These are phyloP conservation scores for Candolleomyces aberdarensis DNA, from an alignment of 768 basidiomycete species.

Conservation along the genomic window DNA sequence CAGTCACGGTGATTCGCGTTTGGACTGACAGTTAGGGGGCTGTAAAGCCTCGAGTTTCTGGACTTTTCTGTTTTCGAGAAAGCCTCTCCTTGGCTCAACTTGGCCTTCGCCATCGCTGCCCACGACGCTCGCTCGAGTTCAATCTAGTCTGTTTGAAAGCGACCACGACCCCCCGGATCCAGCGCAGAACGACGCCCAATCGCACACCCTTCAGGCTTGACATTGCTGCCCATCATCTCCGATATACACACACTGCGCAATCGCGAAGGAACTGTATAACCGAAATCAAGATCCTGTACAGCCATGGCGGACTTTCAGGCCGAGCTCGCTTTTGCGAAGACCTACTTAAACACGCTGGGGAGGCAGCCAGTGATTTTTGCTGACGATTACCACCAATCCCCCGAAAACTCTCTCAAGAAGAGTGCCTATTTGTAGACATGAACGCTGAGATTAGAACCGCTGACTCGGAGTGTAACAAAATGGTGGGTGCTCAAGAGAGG, in stretches of 20 bases:
- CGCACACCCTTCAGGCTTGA: not conserved
- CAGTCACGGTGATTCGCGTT: not conserved
- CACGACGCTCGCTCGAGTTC: too few species aligned
- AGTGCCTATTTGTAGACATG: too few species aligned
- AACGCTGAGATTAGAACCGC: too few species aligned
- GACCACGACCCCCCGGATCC: too few species aligned
- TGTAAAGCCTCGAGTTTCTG: not conserved
- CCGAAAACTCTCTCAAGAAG: slow-evolving; percentile 61
- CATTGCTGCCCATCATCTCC: not conserved
- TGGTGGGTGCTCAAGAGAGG: too few species aligned
- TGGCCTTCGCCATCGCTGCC: too few species aligned
- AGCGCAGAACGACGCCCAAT: too few species aligned
- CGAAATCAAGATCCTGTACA: not conserved
- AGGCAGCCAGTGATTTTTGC: slow-evolving; percentile 64
- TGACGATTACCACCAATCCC: slow-evolving; percentile 77
- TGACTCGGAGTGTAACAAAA: too few species aligned
- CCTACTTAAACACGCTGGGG: slow-evolving; percentile 60
- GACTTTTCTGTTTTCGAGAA: too few species aligned
- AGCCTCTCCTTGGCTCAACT: too few species aligned
- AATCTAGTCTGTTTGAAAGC: too few species aligned
- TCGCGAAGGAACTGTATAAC: not conserved
- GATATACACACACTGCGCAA: not conserved
- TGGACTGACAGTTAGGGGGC: not conserved
- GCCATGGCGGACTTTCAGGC: slow-evolving; percentile 44
- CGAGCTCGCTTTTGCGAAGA: slow-evolving; percentile 66